Base-by-base conservation (phyloP, 1,284 basidiomycete species). In the Stereum hirsutum region DNA sequence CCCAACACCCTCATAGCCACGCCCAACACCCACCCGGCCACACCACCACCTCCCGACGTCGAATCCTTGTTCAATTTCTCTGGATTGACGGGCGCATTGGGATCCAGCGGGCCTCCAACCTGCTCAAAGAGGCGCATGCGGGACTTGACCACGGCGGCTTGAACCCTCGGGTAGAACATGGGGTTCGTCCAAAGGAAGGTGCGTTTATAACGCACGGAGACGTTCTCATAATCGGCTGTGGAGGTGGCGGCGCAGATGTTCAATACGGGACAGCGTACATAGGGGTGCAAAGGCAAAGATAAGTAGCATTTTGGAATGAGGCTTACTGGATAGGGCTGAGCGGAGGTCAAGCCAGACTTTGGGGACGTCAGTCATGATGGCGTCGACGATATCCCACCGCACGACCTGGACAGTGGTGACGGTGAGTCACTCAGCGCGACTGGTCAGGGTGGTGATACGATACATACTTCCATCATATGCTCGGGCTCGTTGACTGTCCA, bases 401-500 rank as follows among this genome's bases (percentile, higher is more conserved):
- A 87, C 85, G 47, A 90, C 92, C 83, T 86, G 49, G 6, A 21
- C 26, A 31, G 17, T 26, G 15, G 8, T 20, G 10, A 4, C 33
- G 17, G 10, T 35, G 15, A 17, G 15, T 14, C 33, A 14, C 23
- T 17, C 19, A 5, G 1, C 15, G 46, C 25, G 19, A 10, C 19
- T 20, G 6, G 2, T n/a, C 40, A 31, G 27, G 19, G 17, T 31
- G 27, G 17, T 10, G 17, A 17, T 33, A 14, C 21, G 20, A 12
- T 31, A 64, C 75, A 41, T 20, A 79, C 85, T 75, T 97, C 89
- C 68, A 95, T 86, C 94, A 99, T 97, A 59, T 95, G 84, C 47
- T 80, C 78, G 8, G 82, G 78, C 38, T 85, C 75, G 60, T 98
- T 99, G 25, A 98, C 94, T 0, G 95, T 99, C 96, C 96, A 99